phyloP scores from a whole-genome alignment of 331 rosid species.

The Telfairia occidentalis region DNA sequence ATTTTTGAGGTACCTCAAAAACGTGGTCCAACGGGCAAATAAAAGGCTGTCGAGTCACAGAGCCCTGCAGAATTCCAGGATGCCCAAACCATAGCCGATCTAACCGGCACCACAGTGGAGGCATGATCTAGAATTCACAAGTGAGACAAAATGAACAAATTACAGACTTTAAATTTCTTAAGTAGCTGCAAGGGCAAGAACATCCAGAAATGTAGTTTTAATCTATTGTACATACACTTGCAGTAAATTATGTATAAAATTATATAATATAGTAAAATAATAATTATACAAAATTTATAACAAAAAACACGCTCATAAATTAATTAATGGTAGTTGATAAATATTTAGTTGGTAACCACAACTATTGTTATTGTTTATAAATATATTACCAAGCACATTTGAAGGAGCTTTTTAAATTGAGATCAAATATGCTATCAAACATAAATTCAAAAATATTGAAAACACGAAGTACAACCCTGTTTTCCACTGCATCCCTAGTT shows the following conservation, averaged over 20 bases:
- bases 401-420: no score
- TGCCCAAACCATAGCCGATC: constrained; percentile 96
- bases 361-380: no score
- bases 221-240: not conserved
- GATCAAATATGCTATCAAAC: no score
- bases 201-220: not conserved
- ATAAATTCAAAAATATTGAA: no score
- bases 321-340: no score
- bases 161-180: constrained; percentile 18
- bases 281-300: no score
- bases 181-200: not conserved
- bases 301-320: no score
- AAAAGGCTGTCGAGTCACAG: constrained; percentile 90
- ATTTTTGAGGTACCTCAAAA: constrained; percentile 59
- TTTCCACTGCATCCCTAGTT: no score
- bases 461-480: no score
- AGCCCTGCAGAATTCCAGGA: constrained; percentile 84
- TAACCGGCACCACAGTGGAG: constrained; percentile 95
- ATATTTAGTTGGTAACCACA: no score
- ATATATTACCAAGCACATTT: no score
- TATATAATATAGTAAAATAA: no score
- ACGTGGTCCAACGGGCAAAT: constrained; percentile 95
- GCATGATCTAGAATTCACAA: constrained; percentile 64
- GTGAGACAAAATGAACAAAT: constrained; percentile 4
- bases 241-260: not conserved